Base-by-base conservation (phyloP, 2,329 filamentous ascomycete species). In the Exophiala lecanii-corni region DNA sequence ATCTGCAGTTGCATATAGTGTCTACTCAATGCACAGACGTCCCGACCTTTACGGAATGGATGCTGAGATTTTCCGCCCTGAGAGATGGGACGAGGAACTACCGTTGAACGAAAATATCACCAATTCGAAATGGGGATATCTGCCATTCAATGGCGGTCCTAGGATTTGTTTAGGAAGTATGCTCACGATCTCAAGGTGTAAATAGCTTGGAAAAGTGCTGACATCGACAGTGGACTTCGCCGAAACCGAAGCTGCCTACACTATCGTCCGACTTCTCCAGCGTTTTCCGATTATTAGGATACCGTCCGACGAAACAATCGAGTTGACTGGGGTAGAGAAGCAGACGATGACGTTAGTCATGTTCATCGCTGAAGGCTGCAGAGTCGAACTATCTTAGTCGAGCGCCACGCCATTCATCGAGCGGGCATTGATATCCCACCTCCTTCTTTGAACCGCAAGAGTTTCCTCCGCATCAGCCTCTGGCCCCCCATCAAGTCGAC, bases 191-290 rank as follows among this genome's bases (percentile, higher is more conserved):
- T 28, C 4, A 33, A 19, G n/a, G n/a, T n/a, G n/a, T 36, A 5
- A 6, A 18, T 5, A 15, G 5, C 12, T 5, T 4, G 13, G 10
- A 19, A 12, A 19, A 2, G 19, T 23, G 26, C 42, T 45, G 13
- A 40, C 42, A 6, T 17, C 10, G 4, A 3, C 16, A 45, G 74
- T 78, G 39, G 75, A 78, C 47, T 78, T 79, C 60, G 75, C 74
- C 3, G 66, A 72, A 55, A 72, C 74, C 3, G 75, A 78, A 59
- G 77, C 77, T 69, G 71, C 68, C 0, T 78, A 70, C 39, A 68
- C 66, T 1, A 51, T 70, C 10, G 62, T 66, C 17, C 54, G 65
- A 15, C 61, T 70, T n/a, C n/a, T n/a, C n/a, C n/a, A n/a, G n/a
- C 17, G 43, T 13, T 53, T 45, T 30, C 50, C 45, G 4, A 31